These are phyloP conservation scores for Artemisia argyi DNA, from an alignment of 129 eudicot genomes.

Conservation along the genomic window DNA sequence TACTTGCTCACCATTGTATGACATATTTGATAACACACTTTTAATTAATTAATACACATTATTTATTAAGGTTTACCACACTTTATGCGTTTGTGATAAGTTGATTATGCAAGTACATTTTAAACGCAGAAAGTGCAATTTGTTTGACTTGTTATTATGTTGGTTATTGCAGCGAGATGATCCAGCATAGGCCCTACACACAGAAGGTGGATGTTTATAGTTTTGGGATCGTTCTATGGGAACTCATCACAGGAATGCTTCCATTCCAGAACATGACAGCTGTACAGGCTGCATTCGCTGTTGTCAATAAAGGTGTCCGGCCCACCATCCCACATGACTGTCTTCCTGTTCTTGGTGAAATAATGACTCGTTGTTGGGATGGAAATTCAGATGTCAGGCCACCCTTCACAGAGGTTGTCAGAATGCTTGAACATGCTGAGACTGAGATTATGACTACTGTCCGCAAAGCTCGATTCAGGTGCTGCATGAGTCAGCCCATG, in stretches of 20 bases:
- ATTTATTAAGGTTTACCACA: too few relatives aligned
- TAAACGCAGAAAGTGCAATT: too few relatives aligned
- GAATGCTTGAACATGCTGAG: constrained; percentile 91
- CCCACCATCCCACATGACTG: constrained; percentile 83
- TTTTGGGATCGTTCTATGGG: constrained; percentile 98
- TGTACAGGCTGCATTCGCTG: constrained; percentile 97
- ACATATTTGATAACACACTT: too few relatives aligned
- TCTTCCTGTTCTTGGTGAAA: constrained; percentile 80
- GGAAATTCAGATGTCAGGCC: constrained; percentile 82
- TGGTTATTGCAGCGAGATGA: constrained; percentile 78
- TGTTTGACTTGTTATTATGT: background rate
- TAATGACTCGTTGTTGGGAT: constrained; percentile 97
- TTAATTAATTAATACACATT: too few relatives aligned
- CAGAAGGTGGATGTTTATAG: constrained; percentile 95
- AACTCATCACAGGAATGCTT: constrained; percentile 91
- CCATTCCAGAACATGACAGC: constrained; percentile 98
- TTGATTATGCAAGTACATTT: too few relatives aligned
- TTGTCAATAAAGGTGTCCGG: constrained; percentile 90
- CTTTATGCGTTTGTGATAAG: too few relatives aligned
- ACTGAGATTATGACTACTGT: constrained; percentile 82
- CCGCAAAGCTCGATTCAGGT: constrained; percentile 94
- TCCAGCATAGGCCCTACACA: constrained; percentile 95
- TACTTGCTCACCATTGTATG: too few relatives aligned
- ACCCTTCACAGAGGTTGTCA: constrained; percentile 65
- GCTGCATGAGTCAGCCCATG: constrained; percentile 94